Evolutionary conservation across 2,329 filamentous ascomycete species (phyloP).

Genomic region (Lachnellula occidentalis): DNA sequence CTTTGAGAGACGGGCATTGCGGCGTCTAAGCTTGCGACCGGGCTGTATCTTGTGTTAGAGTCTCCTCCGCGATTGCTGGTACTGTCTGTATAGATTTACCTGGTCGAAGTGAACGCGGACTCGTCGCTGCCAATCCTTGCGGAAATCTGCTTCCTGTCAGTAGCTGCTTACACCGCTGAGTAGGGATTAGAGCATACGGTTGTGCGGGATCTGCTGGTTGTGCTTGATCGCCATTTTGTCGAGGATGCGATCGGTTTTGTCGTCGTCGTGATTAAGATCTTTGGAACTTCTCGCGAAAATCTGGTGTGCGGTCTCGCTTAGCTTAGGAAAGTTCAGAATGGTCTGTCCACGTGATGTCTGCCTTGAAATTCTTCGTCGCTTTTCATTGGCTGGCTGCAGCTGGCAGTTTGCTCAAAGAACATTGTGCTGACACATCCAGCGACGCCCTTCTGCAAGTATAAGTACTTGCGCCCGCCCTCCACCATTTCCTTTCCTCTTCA

Average conservation of each 20-base stretch:
- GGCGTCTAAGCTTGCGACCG: slow-evolving; percentile 91
- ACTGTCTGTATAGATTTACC: slow-evolving; percentile 52
- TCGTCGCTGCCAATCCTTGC: slow-evolving; percentile 99
- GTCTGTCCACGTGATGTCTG: too few relatives aligned
- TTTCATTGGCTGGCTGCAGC: too few relatives aligned
- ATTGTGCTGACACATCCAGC: too few relatives aligned
- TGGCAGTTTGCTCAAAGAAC: too few relatives aligned
- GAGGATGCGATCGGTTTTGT: slow-evolving; percentile 28
- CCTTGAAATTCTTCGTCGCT: too few relatives aligned
- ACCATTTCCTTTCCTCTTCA: slow-evolving; percentile 1
- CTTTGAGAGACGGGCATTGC: slow-evolving; percentile 88
- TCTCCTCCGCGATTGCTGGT: slow-evolving; percentile 20
- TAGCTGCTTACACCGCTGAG: slow-evolving; percentile 22
- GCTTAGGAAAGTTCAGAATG: too few relatives aligned
- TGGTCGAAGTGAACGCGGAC: slow-evolving; percentile 99
- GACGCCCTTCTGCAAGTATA: neutral
- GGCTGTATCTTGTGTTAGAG: slow-evolving; percentile 54
- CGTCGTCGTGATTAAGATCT: slow-evolving; percentile 22
- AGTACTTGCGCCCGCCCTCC: neutral
- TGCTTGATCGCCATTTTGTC: slow-evolving; percentile 83
- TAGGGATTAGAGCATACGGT: slow-evolving; percentile 59
- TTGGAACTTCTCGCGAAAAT: neutral
- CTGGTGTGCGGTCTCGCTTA: too few relatives aligned
- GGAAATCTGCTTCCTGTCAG: slow-evolving; percentile 67
- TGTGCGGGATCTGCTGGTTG: slow-evolving; percentile 97